Base-by-base conservation (phyloP, 257 asterid species). In the Solanum arcanum region DNA sequence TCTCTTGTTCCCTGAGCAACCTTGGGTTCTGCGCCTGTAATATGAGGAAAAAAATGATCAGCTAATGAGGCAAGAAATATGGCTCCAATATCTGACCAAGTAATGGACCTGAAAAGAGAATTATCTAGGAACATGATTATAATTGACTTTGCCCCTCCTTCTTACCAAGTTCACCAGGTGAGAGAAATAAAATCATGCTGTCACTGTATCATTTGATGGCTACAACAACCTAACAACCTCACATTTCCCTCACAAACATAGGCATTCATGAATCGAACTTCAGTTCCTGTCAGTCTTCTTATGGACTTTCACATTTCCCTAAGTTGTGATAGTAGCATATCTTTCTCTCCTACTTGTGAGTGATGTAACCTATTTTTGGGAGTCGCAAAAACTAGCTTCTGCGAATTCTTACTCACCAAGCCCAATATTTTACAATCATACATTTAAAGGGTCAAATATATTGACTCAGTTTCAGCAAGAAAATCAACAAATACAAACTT, bases 21-120 rank as follows among this genome's bases (percentile, higher is more conserved):
- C 94, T 46, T 93, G 96, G 70, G 95, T 91, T 93, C 92, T 97
- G 88, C 99, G 97, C 86, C 98, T 97, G 95, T 62, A 88, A 81
- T 42, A 85, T 81, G 66, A 49, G 31, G 41, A 29, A 49, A 80
- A 10, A 81, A 31, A 81, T 29, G 39, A 81, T 81, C 85, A 81
- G 46, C 27, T 81, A 31, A 81, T 6, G 85, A 81, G 46, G 69
- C 46, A 81, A 81, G 69, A 81, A 29, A 81, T 49, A 69, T 81
- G 85, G 46, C 69, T 49, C 85, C 46, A 78, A 29, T 80, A 49
- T 12, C 29, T 49, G 29, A 49, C 44, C 7, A 80, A 49, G 69
- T 47, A 49, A 29, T 80, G 68, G 20, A 80, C 85, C 29, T 27
- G 64, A 80, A 80, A 49, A 80, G 69, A 49, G 85, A 80, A 49